A percentile compares a stretch with the other conserved stretches of the same genome.
Conservation (phyloP, 805 yeast genomes). For the Yarrowia sp. region DNA sequence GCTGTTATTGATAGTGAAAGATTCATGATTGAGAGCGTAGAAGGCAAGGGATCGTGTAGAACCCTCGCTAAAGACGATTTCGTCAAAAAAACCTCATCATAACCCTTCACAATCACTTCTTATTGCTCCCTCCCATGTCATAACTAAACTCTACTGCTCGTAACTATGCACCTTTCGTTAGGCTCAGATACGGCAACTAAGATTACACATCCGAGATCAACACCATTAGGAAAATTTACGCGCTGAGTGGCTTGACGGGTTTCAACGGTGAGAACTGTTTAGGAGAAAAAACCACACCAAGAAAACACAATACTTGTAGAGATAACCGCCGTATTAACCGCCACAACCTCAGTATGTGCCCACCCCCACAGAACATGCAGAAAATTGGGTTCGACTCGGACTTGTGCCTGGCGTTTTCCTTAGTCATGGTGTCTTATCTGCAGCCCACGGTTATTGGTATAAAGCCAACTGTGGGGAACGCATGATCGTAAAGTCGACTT, state of each 20-base stretch:
- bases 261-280: too few species aligned
- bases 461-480: constrained; percentile 12
- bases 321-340: too few species aligned
- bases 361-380: neutral
- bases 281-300: too few species aligned
- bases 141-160: neutral
- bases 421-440: constrained; percentile 5
- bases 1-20: too few species aligned
- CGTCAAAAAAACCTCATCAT: too few species aligned
- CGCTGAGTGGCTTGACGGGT: neutral
- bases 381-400: constrained; percentile 3
- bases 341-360: neutral
- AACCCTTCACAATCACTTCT: too few species aligned
- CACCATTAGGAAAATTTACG: neutral
- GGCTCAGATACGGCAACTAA: neutral
- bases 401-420: neutral
- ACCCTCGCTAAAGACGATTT: too few species aligned
- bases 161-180: neutral
- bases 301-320: too few species aligned
- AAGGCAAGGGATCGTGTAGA: too few species aligned
- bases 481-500: neutral
- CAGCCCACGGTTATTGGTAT: constrained; percentile 14
- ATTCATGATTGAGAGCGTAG: too few species aligned
- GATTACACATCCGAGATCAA: neutral
- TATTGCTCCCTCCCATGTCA: neutral